phyloP scores from a whole-genome alignment of 1,284 basidiomycete genomes.

The Leccinum fallax region DNA sequence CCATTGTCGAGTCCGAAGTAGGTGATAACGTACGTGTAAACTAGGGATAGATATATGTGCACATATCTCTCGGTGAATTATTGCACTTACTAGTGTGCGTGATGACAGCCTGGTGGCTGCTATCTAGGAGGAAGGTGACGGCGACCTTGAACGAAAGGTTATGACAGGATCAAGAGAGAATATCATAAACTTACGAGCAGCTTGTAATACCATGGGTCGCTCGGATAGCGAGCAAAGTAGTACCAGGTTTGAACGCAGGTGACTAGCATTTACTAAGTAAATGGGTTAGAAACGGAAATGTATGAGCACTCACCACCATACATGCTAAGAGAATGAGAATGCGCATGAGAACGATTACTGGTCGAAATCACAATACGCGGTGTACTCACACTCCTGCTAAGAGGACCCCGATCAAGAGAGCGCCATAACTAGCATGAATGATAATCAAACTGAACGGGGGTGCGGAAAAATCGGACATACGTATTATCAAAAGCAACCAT shows the following conservation, averaged over 20 bases:
- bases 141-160: conserved; percentile 40
- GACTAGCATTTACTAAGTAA: conserved; percentile 37
- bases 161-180: background rate
- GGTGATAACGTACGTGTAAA: conserved; percentile 57
- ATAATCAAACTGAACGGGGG: background rate
- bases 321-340: conserved; percentile 37
- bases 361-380: background rate
- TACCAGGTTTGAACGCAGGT: conserved; percentile 59
- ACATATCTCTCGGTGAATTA: background rate
- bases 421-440: conserved; percentile 44
- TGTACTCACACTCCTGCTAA: conserved; percentile 46
- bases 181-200: conserved; percentile 37
- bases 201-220: conserved; percentile 48
- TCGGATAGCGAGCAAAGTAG: conserved; percentile 52
- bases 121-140: conserved; percentile 51
- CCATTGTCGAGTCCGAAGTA: conserved; percentile 45
- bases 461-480: conserved; percentile 10
- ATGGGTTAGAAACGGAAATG: background rate
- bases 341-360: background rate
- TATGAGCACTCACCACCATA: conserved; percentile 49
- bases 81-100: conserved; percentile 48
- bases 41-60: conserved; percentile 33
- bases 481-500: conserved; percentile 23
- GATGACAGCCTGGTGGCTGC: conserved; percentile 56
- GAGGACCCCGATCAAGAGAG: conserved; percentile 50